These are phyloP conservation scores for Fusarium sp. DNA, from an alignment of 2,329 filamentous ascomycete genomes.

Conservation along the genomic window DNA sequence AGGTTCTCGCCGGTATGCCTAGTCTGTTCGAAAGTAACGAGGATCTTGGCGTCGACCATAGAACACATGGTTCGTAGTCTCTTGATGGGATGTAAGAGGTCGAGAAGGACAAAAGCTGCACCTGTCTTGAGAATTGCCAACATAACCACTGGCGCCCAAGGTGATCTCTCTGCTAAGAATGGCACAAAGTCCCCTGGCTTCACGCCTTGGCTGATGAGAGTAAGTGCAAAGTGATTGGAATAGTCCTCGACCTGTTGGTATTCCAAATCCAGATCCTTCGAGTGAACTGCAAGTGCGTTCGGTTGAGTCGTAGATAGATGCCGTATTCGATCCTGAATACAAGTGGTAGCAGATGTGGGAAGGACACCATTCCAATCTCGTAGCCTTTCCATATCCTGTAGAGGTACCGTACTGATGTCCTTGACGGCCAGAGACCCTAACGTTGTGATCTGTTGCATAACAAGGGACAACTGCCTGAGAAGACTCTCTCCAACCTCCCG, in stretches of 20 bases:
- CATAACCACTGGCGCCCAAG: slow-evolving; percentile 4
- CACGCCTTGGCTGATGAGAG: not conserved
- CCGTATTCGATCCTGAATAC: not conserved
- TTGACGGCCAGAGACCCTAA: not conserved
- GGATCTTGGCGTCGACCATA: not conserved
- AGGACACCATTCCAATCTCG: not conserved
- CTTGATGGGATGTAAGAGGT: not conserved
- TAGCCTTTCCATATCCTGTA: not conserved
- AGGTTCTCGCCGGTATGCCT: not conserved
- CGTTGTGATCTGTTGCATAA: not conserved
- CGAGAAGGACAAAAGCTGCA: not conserved
- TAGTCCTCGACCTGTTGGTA: not conserved
- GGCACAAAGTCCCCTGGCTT: not conserved
- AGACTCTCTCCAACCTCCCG: not conserved
- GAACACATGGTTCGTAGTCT: not conserved
- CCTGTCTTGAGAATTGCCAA: not conserved
- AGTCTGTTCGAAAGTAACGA: not conserved
- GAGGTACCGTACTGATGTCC: not conserved
- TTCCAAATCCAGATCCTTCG: not conserved
- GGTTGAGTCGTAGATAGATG: not conserved
- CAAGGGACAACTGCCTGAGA: not conserved
- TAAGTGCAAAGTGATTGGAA: not conserved
- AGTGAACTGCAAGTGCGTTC: not conserved
- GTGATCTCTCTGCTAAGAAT: not conserved
- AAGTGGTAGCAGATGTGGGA: not conserved